These are phyloP conservation scores for Diaporthe nobilis DNA, from an alignment of 2,329 filamentous ascomycete genomes.

Conservation along the genomic window DNA sequence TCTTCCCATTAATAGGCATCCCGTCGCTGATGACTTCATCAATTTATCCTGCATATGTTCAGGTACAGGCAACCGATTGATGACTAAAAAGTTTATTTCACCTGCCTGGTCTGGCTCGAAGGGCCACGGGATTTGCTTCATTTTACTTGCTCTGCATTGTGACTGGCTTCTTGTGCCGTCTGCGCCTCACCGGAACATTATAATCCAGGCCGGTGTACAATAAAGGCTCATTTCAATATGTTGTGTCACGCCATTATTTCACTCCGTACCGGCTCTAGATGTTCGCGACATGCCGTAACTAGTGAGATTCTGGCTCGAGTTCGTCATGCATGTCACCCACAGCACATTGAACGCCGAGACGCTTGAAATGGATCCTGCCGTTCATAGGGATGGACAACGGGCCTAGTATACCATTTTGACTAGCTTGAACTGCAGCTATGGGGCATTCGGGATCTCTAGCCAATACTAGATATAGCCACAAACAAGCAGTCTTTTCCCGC, in stretches of 20 bases:
- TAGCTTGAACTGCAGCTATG: slow-evolving; percentile 10
- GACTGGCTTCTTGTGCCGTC: background rate
- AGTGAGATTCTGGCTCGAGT: background rate
- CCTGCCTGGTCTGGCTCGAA: background rate
- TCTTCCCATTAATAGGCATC: background rate
- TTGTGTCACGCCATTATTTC: background rate
- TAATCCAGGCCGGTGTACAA: background rate
- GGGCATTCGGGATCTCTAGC: background rate
- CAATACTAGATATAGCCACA: background rate
- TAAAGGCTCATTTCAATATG: background rate
- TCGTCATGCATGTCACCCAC: background rate
- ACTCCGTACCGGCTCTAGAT: background rate
- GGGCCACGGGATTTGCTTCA: no score
- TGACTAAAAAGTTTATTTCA: background rate
- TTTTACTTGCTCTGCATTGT: background rate
- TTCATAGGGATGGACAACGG: background rate
- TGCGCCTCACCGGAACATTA: background rate
- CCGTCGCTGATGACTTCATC: background rate
- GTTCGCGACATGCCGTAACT: background rate
- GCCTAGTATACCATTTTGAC: background rate
- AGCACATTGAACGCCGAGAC: background rate
- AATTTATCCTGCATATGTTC: background rate
- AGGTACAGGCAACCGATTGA: background rate
- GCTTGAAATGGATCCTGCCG: background rate
- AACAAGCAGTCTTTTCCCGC: background rate